These are phyloP conservation scores for Penicillium sp. DNA, from an alignment of 2,329 filamentous ascomycete species.

Conservation along the genomic window DNA sequence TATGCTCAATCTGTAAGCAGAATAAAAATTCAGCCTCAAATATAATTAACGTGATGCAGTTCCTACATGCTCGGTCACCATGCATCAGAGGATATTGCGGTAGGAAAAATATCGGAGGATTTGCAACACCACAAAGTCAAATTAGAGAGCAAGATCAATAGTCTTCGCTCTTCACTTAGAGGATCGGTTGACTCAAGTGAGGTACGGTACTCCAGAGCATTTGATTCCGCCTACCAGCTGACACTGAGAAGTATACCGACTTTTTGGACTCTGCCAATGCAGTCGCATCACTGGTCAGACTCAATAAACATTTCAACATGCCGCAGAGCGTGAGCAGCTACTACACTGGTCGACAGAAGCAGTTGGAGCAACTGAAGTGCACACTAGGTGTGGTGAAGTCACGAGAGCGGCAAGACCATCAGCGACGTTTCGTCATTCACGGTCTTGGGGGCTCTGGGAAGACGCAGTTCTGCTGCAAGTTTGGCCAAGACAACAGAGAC, in stretches of 20 bases:
- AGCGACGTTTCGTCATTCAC: constrained; percentile 37
- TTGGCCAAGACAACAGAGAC: constrained; percentile 36
- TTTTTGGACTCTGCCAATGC: neutral
- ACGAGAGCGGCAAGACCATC: neutral
- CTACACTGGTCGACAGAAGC: constrained; percentile 19
- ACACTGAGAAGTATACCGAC: neutral
- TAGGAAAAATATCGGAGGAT: neutral
- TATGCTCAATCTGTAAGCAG: neutral
- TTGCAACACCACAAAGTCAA: neutral
- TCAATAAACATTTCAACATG: constrained; percentile 25
- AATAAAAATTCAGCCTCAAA: neutral
- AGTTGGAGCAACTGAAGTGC: constrained; percentile 11
- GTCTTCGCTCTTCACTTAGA: neutral
- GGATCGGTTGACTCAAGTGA: neutral
- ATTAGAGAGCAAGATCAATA: neutral
- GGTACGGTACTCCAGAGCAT: neutral
- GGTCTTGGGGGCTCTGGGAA: constrained; percentile 46
- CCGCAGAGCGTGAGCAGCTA: constrained; percentile 20
- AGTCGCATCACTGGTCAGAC: neutral
- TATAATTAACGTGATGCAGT: neutral
- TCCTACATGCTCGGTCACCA: neutral
- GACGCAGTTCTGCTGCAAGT: constrained; percentile 43
- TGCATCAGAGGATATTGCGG: neutral
- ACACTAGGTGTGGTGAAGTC: constrained; percentile 4
- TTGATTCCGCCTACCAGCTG: neutral